Conservation (phyloP, 2,329 filamentous ascomycete genomes). For the Ceratocystis harringtonii region DNA sequence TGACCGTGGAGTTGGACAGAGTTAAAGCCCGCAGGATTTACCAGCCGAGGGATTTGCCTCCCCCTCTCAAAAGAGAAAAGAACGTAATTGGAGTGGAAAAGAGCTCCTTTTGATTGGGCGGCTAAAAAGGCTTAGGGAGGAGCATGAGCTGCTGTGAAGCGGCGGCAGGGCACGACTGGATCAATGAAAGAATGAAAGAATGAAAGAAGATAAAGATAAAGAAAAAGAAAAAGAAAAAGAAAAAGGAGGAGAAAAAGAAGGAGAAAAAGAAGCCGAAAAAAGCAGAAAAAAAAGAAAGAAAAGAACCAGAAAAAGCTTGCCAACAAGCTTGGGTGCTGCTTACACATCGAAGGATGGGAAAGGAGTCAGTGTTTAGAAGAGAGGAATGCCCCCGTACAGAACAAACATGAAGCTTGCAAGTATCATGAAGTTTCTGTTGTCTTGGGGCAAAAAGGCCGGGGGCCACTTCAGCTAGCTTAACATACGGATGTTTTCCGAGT, state of each 20-base stretch:
- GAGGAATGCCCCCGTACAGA: too few relatives aligned
- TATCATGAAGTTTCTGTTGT: not conserved
- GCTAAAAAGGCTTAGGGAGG: not conserved
- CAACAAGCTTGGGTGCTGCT: too few relatives aligned
- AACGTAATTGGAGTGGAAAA: not conserved
- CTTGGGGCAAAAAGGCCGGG: not conserved
- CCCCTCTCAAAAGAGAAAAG: not conserved
- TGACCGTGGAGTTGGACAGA: not conserved
- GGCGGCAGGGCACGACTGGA: not conserved
- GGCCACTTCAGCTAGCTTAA: not conserved
- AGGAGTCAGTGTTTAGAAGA: too few relatives aligned
- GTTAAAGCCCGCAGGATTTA: slow-evolving; percentile 1
- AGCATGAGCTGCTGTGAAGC: not conserved
- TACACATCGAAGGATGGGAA: too few relatives aligned
- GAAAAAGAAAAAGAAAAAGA: too few relatives aligned
- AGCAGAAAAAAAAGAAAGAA: too few relatives aligned
- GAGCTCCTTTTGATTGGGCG: not conserved
- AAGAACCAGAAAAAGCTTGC: too few relatives aligned
- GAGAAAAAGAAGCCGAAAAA: too few relatives aligned
- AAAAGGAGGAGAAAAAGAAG: too few relatives aligned
- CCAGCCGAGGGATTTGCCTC: not conserved
- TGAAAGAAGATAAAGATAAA: too few relatives aligned
- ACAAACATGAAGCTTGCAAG: not conserved
- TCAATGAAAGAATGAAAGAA: not conserved
- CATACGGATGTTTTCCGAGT: too few relatives aligned